Conservation (phyloP, 1,284 basidiomycete species). For the Irpex lacteus region DNA sequence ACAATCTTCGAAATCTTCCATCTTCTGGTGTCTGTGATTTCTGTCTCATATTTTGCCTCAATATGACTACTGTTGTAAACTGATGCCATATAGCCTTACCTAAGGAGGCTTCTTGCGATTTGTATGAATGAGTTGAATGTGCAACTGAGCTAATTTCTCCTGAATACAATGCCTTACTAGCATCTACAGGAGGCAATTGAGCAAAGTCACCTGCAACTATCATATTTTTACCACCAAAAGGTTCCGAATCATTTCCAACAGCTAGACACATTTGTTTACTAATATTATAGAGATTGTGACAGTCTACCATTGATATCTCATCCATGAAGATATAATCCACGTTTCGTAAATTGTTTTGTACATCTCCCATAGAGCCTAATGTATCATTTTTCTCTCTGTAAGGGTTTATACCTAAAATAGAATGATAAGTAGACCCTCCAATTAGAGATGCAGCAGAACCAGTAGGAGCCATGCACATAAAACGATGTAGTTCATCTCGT, state of each 20-base stretch:
- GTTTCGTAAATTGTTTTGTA: neutral
- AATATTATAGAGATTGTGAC: conserved; percentile 13
- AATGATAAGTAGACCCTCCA: conserved; percentile 38
- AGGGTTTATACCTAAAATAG: conserved; percentile 26
- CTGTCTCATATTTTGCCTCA: conserved; percentile 31
- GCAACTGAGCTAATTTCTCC: neutral
- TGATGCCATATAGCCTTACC: conserved; percentile 23
- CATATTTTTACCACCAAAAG: conserved; percentile 17
- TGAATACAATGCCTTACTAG: neutral
- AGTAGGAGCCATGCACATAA: conserved; percentile 34
- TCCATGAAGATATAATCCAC: conserved; percentile 31
- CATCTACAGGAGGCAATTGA: conserved; percentile 13
- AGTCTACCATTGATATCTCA: conserved; percentile 23
- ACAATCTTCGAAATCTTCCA: conserved; percentile 22
- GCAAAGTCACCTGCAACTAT: conserved; percentile 20
- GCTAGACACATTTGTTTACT: conserved; percentile 2
- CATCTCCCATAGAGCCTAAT: neutral
- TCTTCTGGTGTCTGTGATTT: conserved; percentile 21
- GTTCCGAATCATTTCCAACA: neutral
- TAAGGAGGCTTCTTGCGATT: neutral
- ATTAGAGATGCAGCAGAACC: conserved; percentile 35
- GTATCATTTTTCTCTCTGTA: conserved; percentile 9
- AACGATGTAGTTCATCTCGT: conserved; percentile 16
- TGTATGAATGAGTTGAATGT: neutral
- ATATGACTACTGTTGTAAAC: conserved; percentile 21